Evolutionary conservation across 331 rosid species (phyloP).

Genomic region (Cucumis variabilis): DNA sequence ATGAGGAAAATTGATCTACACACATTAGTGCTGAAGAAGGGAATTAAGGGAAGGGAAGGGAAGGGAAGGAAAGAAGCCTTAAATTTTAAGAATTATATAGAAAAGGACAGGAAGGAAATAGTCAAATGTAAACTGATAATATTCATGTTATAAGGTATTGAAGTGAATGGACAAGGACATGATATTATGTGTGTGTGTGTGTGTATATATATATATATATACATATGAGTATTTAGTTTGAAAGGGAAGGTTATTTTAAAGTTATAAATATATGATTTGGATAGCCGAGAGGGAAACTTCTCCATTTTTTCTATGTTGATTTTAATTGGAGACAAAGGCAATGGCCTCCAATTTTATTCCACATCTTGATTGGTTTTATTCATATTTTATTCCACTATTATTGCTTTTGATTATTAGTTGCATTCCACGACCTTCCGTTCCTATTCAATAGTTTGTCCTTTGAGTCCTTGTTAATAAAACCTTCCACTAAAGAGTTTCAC

Average conservation of each 20-base stretch:
- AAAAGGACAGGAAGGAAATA: neutral
- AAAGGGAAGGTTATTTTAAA: neutral
- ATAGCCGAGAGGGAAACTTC: conserved; percentile 21
- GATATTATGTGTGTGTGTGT: neutral
- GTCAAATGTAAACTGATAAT: no score
- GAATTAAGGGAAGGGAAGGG: no score
- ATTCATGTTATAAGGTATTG: neutral
- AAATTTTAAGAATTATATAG: neutral
- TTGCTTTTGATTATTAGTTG: no score
- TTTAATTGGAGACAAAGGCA: neutral
- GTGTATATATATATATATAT: no score
- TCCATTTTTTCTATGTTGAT: neutral
- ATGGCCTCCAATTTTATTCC: neutral
- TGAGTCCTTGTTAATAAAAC: no score
- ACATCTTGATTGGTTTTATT: neutral
- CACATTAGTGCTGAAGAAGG: neutral
- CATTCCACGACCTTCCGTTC: no score
- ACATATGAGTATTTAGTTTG: neutral
- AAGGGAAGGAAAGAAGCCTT: neutral
- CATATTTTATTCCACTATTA: no score
- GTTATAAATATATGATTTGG: neutral
- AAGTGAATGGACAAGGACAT: neutral
- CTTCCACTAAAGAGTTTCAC: no score
- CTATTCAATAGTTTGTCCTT: no score
- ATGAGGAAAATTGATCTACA: neutral